Base-by-base conservation (phyloP, 345 rosid species). In the Brassica carinata region DNA sequence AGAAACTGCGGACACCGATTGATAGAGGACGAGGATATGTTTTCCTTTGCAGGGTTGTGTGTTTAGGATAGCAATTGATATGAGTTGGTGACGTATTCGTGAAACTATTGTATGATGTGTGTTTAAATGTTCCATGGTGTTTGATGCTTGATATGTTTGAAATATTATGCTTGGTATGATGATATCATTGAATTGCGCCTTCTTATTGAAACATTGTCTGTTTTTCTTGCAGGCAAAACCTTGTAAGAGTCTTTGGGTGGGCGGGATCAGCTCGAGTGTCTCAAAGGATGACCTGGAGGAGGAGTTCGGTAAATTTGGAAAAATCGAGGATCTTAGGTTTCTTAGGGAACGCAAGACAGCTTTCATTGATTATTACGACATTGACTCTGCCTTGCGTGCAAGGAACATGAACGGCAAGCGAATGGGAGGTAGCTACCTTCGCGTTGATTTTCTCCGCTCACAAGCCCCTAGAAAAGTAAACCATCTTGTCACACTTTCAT, bases 401-500 rank as follows among this genome's bases (percentile, higher is more conserved):
- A 96, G 72, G 83, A 92, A 77, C 85, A 85, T 96, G 93, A 94
- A 90, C 63, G 97, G 95, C 27, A 91, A 83, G 87, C 91, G 86
- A 70, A 85, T 94, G 72, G 97, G 94, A 59, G 94, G 94, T 72
- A 89, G 92, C 18, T 89, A 84, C 72, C 83, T 96, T 69, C 99
- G 98, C 38, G 99, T 96, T 13, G 99, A 96, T 83, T 96, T 84
- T 79, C 89, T 96, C 69, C 90, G 97, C 3, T 91, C 93, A 38
- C 95, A 88, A 53, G 80, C 82, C 2, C 84, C 84, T 5, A 87
- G 90, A 89, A 91, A 90, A 88, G 99, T 96, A 85, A 90, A 19
- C 93, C 74, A n/a, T 10, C 77, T 45, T 75, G 18, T 11, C 1
- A 26, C 65, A 36, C 36, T 5, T 33, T n/a, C n/a, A n/a, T n/a